Base-by-base conservation (phyloP, 108 stramenopile genomes). In the Mayamaea pseudoterrestris region DNA sequence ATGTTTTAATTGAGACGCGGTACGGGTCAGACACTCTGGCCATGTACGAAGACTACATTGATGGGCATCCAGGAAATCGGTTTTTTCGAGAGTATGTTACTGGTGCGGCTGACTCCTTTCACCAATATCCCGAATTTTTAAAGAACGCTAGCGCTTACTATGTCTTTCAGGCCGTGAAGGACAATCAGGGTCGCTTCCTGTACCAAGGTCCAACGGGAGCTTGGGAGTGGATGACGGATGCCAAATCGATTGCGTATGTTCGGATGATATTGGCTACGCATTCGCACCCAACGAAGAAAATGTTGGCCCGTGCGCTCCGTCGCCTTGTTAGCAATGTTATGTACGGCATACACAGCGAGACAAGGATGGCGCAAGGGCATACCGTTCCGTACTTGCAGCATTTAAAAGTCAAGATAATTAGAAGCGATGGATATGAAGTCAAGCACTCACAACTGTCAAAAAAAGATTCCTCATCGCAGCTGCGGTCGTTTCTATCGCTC, bases 1-100 rank as follows among this genome's bases (percentile, higher is more conserved):
- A 69, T 60, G 68, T 63, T 27, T 35, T 69, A n/a, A 44, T 69
- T 9, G 62, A 56, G 29, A 55, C 47, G 20, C 32, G 58, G 17
- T 55, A 57, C 30, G 44, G 42, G 14, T 14, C 41, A 21, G 17
- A 18, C 12, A 34, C 28, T 6, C 41, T 63, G 30, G 49, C 18
- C 13, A 42, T 50, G 35, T 45, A 49, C 47, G 50, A 60, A 23
- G 56, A 64, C 21, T 60, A 50, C 27, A 9, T 63, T 11, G 48
- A 67, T 27, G 53, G 54, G 30, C 68, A 64, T 27, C 49, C 52
- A 7, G 68, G 62, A 12, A 63, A 58, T 26, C 53, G 41, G 9
- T 7, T 25, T 5, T 54, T 54, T 16, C 3, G n/a, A 42, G 21
- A 37, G 9, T 18, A 12, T 39, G 6, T 54, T 9, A 11, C 29